Conservation (phyloP, 345 rosid genomes). For the Dovyalis caffra region DNA sequence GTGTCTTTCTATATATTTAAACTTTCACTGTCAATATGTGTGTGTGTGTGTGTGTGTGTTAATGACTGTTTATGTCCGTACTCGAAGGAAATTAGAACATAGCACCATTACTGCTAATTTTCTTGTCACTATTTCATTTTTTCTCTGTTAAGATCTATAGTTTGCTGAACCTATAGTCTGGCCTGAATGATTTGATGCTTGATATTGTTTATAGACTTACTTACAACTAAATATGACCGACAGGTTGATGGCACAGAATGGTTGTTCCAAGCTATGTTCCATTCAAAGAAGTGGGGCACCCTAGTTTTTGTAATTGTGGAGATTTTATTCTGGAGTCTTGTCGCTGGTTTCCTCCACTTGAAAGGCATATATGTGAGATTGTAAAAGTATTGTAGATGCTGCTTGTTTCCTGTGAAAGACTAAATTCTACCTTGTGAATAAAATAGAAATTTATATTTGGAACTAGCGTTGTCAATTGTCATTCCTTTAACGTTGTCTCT, state of each 20-base stretch:
- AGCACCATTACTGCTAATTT: neutral
- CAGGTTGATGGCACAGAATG: constrained; percentile 44
- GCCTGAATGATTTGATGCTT: neutral
- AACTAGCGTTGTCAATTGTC: neutral
- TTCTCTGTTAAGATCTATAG: neutral
- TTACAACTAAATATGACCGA: constrained; percentile 15
- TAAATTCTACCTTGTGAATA: neutral
- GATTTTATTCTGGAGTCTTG: constrained; percentile 51
- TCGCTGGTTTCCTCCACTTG: constrained; percentile 47
- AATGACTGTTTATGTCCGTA: too few relatives aligned
- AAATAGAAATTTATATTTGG: neutral
- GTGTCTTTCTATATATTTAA: too few relatives aligned
- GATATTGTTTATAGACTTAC: neutral
- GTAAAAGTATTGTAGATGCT: constrained; percentile 8
- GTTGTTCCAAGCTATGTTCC: constrained; percentile 34
- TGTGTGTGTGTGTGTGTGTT: too few relatives aligned
- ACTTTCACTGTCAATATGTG: neutral
- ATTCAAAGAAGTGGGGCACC: constrained; percentile 48
- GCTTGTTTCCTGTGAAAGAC: neutral
- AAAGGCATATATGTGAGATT: constrained; percentile 43
- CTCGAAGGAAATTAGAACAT: neutral
- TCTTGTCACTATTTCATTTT: too few relatives aligned
- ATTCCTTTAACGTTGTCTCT: neutral
- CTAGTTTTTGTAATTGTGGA: constrained; percentile 44
- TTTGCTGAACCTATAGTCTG: neutral